Evolutionary conservation across 2,329 filamentous ascomycete genomes (phyloP), one percentile per base, ranked within the genome.

Genomic region (Hymenoscyphus occultus): DNA sequence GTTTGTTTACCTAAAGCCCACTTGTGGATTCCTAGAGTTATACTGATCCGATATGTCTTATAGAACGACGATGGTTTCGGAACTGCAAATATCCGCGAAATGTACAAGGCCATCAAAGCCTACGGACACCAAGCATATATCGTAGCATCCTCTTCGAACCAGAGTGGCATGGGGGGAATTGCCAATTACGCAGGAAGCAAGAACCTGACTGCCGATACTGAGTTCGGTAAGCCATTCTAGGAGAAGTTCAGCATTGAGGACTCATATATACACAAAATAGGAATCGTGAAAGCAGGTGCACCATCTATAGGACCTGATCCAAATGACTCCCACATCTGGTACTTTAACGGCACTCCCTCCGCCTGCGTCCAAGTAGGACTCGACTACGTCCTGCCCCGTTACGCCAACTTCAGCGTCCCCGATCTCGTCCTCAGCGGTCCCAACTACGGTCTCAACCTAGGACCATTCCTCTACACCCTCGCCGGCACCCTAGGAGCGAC

Each of bases 321-420:
- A 13, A 71, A 74, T 22, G 82, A 86, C 64, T 76, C 76, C 61
- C 79, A 84, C 66, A 84, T 87, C 68, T 86, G 82, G 82, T 86
- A 86, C 71, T 87, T 86, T 74, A 84, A 86, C 62, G 84, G 84
- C 28, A 87, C 84, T 0, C 83, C 84, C 0, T 82, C 82, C 0
- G 80, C 83, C 0, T 83, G 81, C 69, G 83, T 82, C 1, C 82
- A 85, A 64, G 82, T 86, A 5, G 83, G 80, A 1, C 78, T 86
- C 5, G 83, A 86, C 75, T 84, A 82, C 56, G 81, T 86, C 9
- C 76, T 86, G 16, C 83, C 83, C 0, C 75, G 72, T 14, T 82
- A 79, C 71, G 79, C 78, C 67, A 77, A 81, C 70, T 80, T 82
- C 70, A 76, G 72, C n/a, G 77, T 78, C 1, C 82, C 82, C 0